Conservation (phyloP, 345 rosid genomes). For the Salix brachista region DNA sequence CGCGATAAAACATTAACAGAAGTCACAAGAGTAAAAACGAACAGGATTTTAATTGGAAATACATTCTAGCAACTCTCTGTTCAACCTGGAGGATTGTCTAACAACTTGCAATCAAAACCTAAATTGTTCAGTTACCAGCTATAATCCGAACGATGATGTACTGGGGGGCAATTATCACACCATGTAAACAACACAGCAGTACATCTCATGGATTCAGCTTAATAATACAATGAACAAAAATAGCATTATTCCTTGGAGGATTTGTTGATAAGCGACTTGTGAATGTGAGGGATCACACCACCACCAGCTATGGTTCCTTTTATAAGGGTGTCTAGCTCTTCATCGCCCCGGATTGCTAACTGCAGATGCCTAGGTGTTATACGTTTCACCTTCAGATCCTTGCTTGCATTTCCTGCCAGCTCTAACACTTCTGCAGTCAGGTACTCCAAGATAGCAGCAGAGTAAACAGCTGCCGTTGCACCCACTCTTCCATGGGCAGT, state of each 20-base stretch:
- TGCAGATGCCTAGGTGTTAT: slow-evolving; percentile 29
- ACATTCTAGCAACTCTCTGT: background rate
- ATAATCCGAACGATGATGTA: background rate
- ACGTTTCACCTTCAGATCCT: slow-evolving; percentile 32
- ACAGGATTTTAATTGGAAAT: background rate
- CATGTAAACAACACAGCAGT: background rate
- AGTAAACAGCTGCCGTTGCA: slow-evolving; percentile 27
- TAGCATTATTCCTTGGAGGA: slow-evolving; percentile 14
- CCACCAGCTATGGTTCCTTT: slow-evolving; percentile 25
- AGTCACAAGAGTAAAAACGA: background rate
- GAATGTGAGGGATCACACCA: slow-evolving; percentile 27
- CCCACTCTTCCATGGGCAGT: slow-evolving; percentile 36
- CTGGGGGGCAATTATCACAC: background rate
- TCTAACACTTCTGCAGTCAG: slow-evolving; percentile 28
- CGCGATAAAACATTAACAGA: background rate
- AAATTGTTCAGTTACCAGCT: background rate
- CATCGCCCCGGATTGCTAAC: slow-evolving; percentile 29
- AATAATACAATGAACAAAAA: background rate
- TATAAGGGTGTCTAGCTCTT: slow-evolving; percentile 26
- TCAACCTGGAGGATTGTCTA: background rate
- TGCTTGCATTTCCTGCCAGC: slow-evolving; percentile 32
- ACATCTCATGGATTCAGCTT: background rate
- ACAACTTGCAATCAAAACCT: background rate
- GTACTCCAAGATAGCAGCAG: slow-evolving; percentile 24
- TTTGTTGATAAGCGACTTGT: slow-evolving; percentile 33